These are phyloP conservation scores for Kodamaea derodonti DNA, from an alignment of 1,139 yeast species.

Conservation along the genomic window DNA sequence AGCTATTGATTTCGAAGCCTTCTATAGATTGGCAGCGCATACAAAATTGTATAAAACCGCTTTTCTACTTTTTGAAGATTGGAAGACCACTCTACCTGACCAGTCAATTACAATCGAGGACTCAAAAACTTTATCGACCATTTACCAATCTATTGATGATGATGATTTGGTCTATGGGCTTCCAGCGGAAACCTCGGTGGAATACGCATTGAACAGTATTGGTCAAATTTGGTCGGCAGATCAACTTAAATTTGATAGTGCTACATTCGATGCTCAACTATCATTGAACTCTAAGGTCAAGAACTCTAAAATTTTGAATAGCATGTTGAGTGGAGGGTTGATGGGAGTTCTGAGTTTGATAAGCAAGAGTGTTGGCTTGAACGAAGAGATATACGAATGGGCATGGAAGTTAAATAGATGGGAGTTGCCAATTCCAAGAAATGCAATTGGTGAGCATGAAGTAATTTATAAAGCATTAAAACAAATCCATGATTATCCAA, in stretches of 20 bases:
- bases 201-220: constrained; percentile 45
- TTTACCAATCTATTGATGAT: constrained; percentile 55
- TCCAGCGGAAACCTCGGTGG: constrained; percentile 53
- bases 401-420: constrained; percentile 73
- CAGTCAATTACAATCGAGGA: constrained; percentile 7
- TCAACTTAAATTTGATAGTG: constrained; percentile 52
- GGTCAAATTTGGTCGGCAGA: constrained; percentile 32
- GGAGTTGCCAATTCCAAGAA: constrained; percentile 52
- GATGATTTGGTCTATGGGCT: constrained; percentile 61
- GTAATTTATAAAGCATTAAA: constrained; percentile 47
- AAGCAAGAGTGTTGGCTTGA: constrained; percentile 13
- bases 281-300: constrained; percentile 13
- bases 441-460: constrained; percentile 33
- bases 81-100: constrained; percentile 12
- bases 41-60: constrained; percentile 43
- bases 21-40: constrained; percentile 34
- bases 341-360: constrained; percentile 45
- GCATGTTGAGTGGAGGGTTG: constrained; percentile 45
- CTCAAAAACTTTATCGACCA: constrained; percentile 21
- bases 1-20: constrained; percentile 25
- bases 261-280: constrained; percentile 46
- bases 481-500: constrained; percentile 30
- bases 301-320: constrained; percentile 21
- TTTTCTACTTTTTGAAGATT: constrained; percentile 55
- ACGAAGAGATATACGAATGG: constrained; percentile 34